Conservation (phyloP, 2,329 filamentous ascomycete species). For the Domatiomyces globalis region DNA sequence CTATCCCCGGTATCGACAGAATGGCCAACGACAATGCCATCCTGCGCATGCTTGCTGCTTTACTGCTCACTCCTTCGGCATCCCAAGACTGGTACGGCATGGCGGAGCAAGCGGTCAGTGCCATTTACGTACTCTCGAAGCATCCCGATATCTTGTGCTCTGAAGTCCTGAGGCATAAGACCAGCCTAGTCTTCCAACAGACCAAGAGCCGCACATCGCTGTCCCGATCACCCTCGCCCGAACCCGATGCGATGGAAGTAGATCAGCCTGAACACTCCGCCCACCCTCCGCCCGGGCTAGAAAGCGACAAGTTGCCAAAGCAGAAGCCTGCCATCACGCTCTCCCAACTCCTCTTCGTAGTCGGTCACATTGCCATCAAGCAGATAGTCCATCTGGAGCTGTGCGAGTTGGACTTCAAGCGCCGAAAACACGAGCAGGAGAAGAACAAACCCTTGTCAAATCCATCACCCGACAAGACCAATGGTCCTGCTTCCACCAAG, state of each 20-base stretch:
- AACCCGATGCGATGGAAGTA: constrained; percentile 22
- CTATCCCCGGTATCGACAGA: constrained; percentile 45
- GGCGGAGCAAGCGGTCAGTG: constrained; percentile 88
- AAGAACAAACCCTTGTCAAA: constrained; percentile 39
- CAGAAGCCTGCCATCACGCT: constrained; percentile 60
- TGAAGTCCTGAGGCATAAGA: constrained; percentile 76
- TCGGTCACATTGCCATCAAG: constrained; percentile 94
- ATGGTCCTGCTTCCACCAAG: constrained; percentile 28
- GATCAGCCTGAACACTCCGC: constrained; percentile 12
- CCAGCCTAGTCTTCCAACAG: constrained; percentile 61
- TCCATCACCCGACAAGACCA: constrained; percentile 21
- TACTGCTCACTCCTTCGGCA: constrained; percentile 71
- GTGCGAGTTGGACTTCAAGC: constrained; percentile 97
- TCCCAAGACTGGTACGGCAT: constrained; percentile 93
- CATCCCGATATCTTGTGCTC: constrained; percentile 90
- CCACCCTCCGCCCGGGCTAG: constrained; percentile 15
- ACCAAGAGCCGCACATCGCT: constrained; percentile 25
- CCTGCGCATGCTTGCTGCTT: constrained; percentile 62
- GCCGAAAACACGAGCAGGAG: constrained; percentile 79
- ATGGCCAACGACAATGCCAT: constrained; percentile 88
- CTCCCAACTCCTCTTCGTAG: constrained; percentile 85
- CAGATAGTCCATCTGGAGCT: constrained; percentile 96
- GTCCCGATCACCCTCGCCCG: constrained; percentile 24
- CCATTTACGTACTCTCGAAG: constrained; percentile 86
- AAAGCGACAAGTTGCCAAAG: constrained; percentile 31